These are phyloP conservation scores for Saturnispora sanitii DNA, from an alignment of 805 yeast genomes.

Conservation along the genomic window DNA sequence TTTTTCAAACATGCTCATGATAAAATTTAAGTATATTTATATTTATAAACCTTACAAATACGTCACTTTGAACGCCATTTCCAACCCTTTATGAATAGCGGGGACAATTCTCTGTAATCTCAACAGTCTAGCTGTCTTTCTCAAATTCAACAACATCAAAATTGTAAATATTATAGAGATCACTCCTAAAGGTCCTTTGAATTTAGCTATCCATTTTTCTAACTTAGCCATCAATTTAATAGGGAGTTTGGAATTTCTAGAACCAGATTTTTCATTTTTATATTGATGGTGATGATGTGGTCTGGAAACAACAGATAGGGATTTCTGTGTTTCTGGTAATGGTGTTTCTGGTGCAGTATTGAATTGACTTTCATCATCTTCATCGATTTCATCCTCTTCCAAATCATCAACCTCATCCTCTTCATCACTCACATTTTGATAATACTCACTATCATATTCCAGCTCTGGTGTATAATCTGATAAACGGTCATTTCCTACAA, in stretches of 20 bases:
- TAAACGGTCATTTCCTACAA: neutral
- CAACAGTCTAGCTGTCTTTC: neutral
- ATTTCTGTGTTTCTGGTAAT: neutral
- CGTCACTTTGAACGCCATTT: conserved; percentile 7
- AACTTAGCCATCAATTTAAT: neutral
- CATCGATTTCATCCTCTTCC: neutral
- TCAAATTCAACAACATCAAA: neutral
- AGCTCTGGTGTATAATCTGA: neutral
- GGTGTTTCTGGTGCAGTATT: no score
- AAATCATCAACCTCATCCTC: neutral
- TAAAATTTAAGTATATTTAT: no score
- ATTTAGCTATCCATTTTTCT: neutral
- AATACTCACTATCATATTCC: conserved; percentile 2
- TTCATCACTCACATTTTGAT: neutral
- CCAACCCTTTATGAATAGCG: neutral
- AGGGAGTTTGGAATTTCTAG: neutral
- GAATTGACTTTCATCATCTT: neutral
- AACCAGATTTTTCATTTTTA: no score
- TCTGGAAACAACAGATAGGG: no score
- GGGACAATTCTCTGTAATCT: neutral
- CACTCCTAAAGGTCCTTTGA: neutral
- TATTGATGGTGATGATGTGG: no score
- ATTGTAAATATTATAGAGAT: conserved; percentile 2
- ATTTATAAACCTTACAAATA: neutral
- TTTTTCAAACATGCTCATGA: no score